Conservation (phyloP, 768 basidiomycete genomes). For the Auriscalpium vulgare region DNA sequence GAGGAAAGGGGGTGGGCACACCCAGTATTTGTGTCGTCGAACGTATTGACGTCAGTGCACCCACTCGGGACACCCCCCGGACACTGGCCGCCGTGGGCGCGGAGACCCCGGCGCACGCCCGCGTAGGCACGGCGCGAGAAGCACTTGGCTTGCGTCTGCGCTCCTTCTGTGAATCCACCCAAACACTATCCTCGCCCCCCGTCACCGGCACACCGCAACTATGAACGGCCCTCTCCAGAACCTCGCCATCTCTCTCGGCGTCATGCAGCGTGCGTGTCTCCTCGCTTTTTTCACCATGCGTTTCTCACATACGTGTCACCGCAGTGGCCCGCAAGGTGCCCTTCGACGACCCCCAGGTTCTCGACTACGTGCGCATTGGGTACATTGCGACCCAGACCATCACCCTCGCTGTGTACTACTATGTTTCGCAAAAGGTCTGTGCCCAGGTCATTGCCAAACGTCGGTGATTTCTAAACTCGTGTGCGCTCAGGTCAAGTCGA, state of each 20-base stretch:
- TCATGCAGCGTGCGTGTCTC: constrained; percentile 68
- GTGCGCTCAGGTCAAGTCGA: constrained; percentile 66
- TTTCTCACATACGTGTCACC: constrained; percentile 9
- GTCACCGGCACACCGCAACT: neutral
- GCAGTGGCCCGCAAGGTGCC: constrained; percentile 86
- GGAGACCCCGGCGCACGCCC: neutral
- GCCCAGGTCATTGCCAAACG: too few relatives aligned
- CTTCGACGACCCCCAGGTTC: constrained; percentile 79
- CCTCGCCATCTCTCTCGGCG: constrained; percentile 83
- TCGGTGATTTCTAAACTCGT: too few relatives aligned
- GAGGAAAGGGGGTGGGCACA: neutral
- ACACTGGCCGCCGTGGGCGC: neutral
- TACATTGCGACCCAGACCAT: constrained; percentile 72
- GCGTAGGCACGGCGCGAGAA: too few relatives aligned
- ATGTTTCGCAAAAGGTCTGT: constrained; percentile 62
- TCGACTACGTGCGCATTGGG: constrained; percentile 75
- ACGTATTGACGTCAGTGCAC: neutral
- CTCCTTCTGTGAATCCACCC: neutral
- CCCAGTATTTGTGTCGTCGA: neutral
- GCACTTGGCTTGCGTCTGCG: neutral
- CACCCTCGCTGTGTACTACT: constrained; percentile 74
- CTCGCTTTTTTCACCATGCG: neutral
- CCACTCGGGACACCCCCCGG: neutral
- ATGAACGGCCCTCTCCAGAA: constrained; percentile 32
- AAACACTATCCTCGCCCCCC: neutral